Conservation (phyloP, 805 yeast species). For the Myxozyma melibiosi region DNA sequence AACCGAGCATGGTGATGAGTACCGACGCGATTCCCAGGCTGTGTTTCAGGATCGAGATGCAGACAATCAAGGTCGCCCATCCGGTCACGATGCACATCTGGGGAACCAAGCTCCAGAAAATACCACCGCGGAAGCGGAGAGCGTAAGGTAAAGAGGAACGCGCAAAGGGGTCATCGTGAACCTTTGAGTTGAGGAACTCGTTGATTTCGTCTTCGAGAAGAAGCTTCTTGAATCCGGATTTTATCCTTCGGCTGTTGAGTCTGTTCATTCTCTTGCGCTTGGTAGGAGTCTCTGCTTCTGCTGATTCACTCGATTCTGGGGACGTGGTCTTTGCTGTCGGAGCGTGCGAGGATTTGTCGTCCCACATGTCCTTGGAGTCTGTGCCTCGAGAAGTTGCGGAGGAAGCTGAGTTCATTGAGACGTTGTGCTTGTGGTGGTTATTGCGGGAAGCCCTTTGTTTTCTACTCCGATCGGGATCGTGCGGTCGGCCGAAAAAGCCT, state of each 20-base stretch:
- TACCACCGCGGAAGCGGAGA: conserved; percentile 32
- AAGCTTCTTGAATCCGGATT: conserved; percentile 1
- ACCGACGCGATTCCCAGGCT: conserved; percentile 26
- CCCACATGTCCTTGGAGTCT: no score
- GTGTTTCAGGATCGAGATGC: conserved; percentile 22
- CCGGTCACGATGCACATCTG: conserved; percentile 24
- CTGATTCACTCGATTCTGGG: neutral
- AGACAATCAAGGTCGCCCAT: conserved; percentile 25
- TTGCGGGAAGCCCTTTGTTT: neutral
- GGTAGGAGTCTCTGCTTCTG: neutral
- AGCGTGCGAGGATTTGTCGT: no score
- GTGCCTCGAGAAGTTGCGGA: neutral
- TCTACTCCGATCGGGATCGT: neutral
- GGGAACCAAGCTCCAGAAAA: conserved; percentile 27
- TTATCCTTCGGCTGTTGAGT: neutral
- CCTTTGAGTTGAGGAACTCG: conserved; percentile 27
- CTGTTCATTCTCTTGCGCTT: neutral
- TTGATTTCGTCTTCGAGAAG: conserved; percentile 23
- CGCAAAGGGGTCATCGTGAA: conserved; percentile 32
- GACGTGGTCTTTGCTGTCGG: neutral
- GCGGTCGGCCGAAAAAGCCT: conserved; percentile 4
- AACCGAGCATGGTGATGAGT: conserved; percentile 31
- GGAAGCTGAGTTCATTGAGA: neutral
- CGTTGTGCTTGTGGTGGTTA: conserved; percentile 2
- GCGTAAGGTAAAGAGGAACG: conserved; percentile 29